Evolutionary conservation across 2,329 filamentous ascomycete genomes (phyloP).

Genomic region (Cladosporium sphaerospermum): DNA sequence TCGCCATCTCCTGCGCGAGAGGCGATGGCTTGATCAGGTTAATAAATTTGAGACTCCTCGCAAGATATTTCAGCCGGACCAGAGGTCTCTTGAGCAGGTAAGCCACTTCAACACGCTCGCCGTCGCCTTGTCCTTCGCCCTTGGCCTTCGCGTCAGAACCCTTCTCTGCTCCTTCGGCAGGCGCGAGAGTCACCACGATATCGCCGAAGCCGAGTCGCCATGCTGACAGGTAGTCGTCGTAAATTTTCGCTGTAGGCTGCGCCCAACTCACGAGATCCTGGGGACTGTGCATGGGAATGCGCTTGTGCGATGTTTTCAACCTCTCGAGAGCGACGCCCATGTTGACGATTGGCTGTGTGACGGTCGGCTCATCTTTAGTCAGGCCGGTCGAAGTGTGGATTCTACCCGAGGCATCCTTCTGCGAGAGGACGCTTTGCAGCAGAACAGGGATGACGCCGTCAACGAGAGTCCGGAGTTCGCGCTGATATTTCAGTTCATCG

Average conservation of each 20-base stretch:
- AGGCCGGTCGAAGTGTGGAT: slow-evolving; percentile 23
- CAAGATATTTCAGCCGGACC: slow-evolving; percentile 78
- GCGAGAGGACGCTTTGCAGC: slow-evolving; percentile 73
- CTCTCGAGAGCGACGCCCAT: slow-evolving; percentile 91
- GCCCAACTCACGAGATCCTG: slow-evolving; percentile 75
- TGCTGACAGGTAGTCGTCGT: slow-evolving; percentile 75
- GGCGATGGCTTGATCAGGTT: slow-evolving; percentile 50
- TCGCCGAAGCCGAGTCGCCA: slow-evolving; percentile 95
- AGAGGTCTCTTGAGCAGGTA: slow-evolving; percentile 86
- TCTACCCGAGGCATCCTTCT: slow-evolving; percentile 49
- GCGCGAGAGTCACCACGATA: slow-evolving; percentile 85
- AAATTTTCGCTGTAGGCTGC: slow-evolving; percentile 67
- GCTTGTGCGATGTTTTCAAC: slow-evolving; percentile 71
- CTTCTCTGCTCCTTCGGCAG: slow-evolving; percentile 52
- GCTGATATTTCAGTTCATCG: slow-evolving; percentile 81
- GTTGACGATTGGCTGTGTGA: slow-evolving; percentile 81
- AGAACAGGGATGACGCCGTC: slow-evolving; percentile 93
- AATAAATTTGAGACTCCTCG: slow-evolving; percentile 71
- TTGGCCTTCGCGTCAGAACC: slow-evolving; percentile 23
- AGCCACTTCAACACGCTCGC: slow-evolving; percentile 88
- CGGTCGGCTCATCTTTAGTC: slow-evolving; percentile 51
- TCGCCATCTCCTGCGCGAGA: slow-evolving; percentile 54
- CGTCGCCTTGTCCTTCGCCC: slow-evolving; percentile 54
- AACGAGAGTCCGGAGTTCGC: slow-evolving; percentile 86
- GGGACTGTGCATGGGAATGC: slow-evolving; percentile 67